A percentile compares a stretch with the other conserved stretches of the same genome.
These are phyloP conservation scores for Jaltomata sinuosa DNA, from an alignment of 257 asterid genomes.

Conservation along the genomic window DNA sequence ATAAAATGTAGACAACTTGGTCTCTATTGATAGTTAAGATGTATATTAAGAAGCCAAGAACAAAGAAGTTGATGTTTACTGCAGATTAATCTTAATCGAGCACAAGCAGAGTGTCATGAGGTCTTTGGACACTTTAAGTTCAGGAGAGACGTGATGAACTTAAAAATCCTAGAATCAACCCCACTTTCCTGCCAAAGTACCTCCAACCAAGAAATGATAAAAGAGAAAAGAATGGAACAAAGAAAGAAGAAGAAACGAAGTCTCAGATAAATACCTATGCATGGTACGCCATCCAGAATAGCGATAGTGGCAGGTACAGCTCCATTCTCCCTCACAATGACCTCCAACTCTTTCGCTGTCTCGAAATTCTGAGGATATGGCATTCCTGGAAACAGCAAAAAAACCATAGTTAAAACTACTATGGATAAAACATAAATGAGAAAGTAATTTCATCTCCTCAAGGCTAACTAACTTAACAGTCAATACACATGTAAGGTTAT, in stretches of 20 bases:
- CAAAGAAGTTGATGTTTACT: neutral
- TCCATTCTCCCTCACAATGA: conserved; percentile 61
- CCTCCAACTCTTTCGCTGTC: conserved; percentile 83
- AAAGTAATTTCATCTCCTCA: neutral
- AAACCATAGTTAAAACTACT: neutral
- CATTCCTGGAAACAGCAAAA: conserved; percentile 49
- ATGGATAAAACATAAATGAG: neutral
- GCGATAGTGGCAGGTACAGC: conserved; percentile 92
- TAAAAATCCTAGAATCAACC: neutral
- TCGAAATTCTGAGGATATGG: conserved; percentile 90
- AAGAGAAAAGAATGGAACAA: neutral
- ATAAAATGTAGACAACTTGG: neutral
- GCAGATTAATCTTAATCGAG: neutral
- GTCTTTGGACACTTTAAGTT: neutral
- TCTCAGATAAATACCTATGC: conserved; percentile 42
- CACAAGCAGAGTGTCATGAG: neutral
- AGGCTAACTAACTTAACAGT: neutral
- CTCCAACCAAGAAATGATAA: neutral
- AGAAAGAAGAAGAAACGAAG: conserved; percentile 3
- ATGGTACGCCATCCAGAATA: conserved; percentile 78
- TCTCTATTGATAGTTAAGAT: neutral
- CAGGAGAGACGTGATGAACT: neutral
- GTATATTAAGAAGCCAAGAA: neutral
- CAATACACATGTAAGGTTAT: neutral
- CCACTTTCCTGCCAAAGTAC: neutral